Evolutionary conservation across 306 rosid species (phyloP).

Genomic region (Senna tora): DNA sequence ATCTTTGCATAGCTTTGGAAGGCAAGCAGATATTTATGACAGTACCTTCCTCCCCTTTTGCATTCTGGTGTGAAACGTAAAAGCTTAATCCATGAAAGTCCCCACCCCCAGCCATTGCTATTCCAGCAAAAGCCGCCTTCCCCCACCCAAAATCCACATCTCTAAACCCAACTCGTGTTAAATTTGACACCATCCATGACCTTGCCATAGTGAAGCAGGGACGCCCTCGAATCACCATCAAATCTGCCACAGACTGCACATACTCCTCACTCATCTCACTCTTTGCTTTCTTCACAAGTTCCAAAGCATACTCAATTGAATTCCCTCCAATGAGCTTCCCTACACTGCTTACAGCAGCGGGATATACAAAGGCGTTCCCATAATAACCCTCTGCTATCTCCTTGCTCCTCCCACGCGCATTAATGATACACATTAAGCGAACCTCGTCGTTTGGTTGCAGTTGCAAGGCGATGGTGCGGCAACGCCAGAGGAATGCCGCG

Average conservation of each 20-base stretch:
- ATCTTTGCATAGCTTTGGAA: background rate
- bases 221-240: background rate
- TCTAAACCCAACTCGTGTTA: background rate
- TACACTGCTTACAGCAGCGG: background rate
- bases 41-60: background rate
- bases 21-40: background rate
- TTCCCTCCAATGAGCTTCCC: background rate
- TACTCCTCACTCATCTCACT: background rate
- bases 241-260: background rate
- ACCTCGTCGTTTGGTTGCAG: background rate
- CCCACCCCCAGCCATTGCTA: too few relatives aligned
- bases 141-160: slow-evolving; percentile 11
- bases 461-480: background rate
- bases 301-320: background rate
- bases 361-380: background rate
- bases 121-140: background rate
- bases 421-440: background rate
- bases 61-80: background rate
- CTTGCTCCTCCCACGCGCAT: background rate
- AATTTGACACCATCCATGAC: background rate
- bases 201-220: background rate
- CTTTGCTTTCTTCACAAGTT: background rate
- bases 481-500: background rate
- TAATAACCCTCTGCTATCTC: background rate
- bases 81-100: background rate